Percentiles rank a stretch among this genome's conserved stretches.
Evolutionary conservation across 164 flowering plant species (phyloP).

Genomic region (Berberis vulgaris): DNA sequence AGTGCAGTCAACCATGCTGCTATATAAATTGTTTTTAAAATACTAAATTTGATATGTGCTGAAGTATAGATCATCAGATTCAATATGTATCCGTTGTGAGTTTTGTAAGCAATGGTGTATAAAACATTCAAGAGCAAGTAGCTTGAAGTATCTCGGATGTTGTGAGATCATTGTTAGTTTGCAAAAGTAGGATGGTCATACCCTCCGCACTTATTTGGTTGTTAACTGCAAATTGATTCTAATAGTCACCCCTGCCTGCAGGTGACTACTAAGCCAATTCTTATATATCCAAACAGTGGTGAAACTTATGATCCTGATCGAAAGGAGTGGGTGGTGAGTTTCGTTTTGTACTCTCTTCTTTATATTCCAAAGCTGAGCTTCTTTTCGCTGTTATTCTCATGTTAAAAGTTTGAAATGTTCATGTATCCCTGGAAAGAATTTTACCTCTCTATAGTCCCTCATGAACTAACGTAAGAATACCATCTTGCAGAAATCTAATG

Average conservation of each 20-base stretch:
- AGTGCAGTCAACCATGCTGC: background rate
- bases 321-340: slow-evolving; percentile 85
- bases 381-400: background rate
- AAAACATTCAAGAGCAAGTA: too few relatives aligned
- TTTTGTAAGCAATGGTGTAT: too few relatives aligned
- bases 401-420: background rate
- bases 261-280: slow-evolving; percentile 69
- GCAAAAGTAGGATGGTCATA: too few relatives aligned
- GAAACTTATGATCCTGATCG: slow-evolving; percentile 62
- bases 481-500: slow-evolving; percentile 50
- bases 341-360: background rate
- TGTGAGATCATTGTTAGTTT: background rate
- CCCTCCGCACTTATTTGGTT: background rate
- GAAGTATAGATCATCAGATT: too few relatives aligned
- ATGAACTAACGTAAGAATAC: too few relatives aligned
- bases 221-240: background rate
- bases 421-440: background rate
- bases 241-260: slow-evolving; percentile 16
- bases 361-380: background rate
- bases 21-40: too few relatives aligned
- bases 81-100: too few relatives aligned
- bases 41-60: too few relatives aligned
- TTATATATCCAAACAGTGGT: slow-evolving; percentile 91
- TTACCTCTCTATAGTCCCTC: background rate
- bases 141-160: background rate